phyloP scores from a whole-genome alignment of 192 early-diverging fungal genomes.

The Mortierella alpina region DNA sequence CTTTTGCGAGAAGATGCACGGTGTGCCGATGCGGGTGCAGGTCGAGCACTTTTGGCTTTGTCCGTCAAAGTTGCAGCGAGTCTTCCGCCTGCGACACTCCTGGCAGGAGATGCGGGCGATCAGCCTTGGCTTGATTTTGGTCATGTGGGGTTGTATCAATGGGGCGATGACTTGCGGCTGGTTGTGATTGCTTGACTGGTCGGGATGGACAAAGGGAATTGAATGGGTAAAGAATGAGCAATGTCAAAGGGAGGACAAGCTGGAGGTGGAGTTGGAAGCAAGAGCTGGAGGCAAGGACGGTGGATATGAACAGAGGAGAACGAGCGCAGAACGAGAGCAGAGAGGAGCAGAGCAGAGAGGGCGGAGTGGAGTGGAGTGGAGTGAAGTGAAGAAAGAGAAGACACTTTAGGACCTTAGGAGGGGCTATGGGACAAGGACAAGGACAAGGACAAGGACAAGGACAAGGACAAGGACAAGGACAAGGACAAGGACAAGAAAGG shows the following conservation, averaged over 20 bases:
- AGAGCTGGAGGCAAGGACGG: no score
- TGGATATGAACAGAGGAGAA: no score
- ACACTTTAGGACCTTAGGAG: no score
- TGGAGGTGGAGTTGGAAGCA: no score
- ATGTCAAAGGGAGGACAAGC: background rate
- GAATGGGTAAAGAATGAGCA: background rate
- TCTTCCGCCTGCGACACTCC: slow-evolving; percentile 47
- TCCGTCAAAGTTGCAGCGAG: slow-evolving; percentile 53
- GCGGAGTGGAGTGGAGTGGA: background rate
- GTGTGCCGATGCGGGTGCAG: slow-evolving; percentile 44
- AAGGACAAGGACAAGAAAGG: background rate
- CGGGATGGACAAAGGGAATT: background rate
- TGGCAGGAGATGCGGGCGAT: slow-evolving; percentile 54
- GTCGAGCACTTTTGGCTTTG: slow-evolving; percentile 51
- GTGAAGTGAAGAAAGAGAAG: background rate
- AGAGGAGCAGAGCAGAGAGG: no score
- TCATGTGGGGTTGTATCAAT: slow-evolving; percentile 11
- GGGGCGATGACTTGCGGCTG: background rate
- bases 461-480: background rate
- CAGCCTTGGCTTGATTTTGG: slow-evolving; percentile 54
- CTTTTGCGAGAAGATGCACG: slow-evolving; percentile 53
- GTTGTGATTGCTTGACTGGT: background rate
- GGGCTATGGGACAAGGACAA: background rate
- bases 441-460: background rate
- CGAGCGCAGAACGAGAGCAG: no score